phyloP scores from a whole-genome alignment of 2,329 filamentous ascomycete species.

The Hypoxylon sp. region DNA sequence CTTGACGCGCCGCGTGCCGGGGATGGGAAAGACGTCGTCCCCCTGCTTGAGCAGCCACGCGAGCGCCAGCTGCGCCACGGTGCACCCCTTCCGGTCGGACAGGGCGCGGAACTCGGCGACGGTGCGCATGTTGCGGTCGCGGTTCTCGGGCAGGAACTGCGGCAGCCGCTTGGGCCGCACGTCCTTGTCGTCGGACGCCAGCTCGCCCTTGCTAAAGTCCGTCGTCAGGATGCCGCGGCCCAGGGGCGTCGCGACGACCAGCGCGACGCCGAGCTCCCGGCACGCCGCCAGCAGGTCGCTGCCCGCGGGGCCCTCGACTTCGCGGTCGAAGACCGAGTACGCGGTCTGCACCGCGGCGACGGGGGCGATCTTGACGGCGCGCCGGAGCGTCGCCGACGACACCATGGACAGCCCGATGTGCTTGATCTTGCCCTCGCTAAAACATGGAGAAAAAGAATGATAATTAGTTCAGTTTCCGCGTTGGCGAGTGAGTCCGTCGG shows the following conservation, averaged over 20 bases:
- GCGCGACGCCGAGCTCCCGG: constrained; percentile 59
- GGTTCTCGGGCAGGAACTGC: constrained; percentile 60
- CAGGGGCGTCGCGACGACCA: constrained; percentile 58
- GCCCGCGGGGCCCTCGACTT: constrained; percentile 58
- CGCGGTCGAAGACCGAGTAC: constrained; percentile 61
- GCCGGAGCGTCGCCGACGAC: constrained; percentile 60
- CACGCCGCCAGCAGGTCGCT: constrained; percentile 57
- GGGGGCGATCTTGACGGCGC: constrained; percentile 61
- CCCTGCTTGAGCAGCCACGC: constrained; percentile 67
- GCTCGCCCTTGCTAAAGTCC: constrained; percentile 52
- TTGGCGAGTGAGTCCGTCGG: no score
- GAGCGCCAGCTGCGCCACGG: constrained; percentile 65
- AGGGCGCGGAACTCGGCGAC: constrained; percentile 47
- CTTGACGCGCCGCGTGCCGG: constrained; percentile 53
- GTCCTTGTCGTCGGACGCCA: constrained; percentile 53
- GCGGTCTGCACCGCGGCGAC: constrained; percentile 67
- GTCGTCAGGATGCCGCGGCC: constrained; percentile 59
- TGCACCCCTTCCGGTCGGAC: constrained; percentile 54
- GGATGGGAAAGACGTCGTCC: constrained; percentile 56
- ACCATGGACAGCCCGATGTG: constrained; percentile 64
- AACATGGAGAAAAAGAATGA: no score
- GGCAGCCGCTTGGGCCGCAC: constrained; percentile 51
- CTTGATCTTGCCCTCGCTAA: constrained; percentile 64
- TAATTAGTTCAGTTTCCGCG: constrained; percentile 3
- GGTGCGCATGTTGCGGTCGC: constrained; percentile 59